Percentiles rank a stretch among this genome's conserved stretches.
Conservation (phyloP, 2,329 filamentous ascomycete species). For the Plectosphaerella plurivora region DNA sequence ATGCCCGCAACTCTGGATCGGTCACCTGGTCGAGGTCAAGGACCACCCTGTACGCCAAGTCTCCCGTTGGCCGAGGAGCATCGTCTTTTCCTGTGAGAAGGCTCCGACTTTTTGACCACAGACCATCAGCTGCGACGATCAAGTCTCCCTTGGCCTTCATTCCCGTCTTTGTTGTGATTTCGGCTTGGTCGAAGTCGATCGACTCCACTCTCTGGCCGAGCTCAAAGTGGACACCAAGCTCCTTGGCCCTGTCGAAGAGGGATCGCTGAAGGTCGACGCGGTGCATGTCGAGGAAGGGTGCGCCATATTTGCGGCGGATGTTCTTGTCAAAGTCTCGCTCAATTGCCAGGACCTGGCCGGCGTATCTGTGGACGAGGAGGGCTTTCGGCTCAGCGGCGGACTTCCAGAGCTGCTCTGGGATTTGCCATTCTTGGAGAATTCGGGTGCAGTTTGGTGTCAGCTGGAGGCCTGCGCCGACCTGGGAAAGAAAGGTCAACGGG, state of each 20-base stretch:
- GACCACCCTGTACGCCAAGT: slow-evolving; percentile 61
- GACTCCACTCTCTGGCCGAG: slow-evolving; percentile 41
- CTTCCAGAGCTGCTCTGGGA: slow-evolving; percentile 37
- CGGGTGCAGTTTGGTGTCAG: slow-evolving; percentile 45
- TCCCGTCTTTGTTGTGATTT: slow-evolving; percentile 33
- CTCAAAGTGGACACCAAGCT: slow-evolving; percentile 47
- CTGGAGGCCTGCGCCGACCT: slow-evolving; percentile 51
- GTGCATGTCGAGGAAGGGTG: slow-evolving; percentile 57
- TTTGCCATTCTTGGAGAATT: slow-evolving; percentile 44
- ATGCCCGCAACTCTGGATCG: slow-evolving; percentile 44
- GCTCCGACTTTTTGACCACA: slow-evolving; percentile 56
- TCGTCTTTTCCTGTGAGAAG: slow-evolving; percentile 40
- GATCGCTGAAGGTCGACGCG: slow-evolving; percentile 56
- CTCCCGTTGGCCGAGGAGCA: slow-evolving; percentile 53
- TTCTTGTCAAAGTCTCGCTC: slow-evolving; percentile 48
- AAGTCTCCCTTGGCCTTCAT: slow-evolving; percentile 42
- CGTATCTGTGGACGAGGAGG: slow-evolving; percentile 49
- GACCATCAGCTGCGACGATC: slow-evolving; percentile 59
- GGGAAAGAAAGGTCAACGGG: slow-evolving; percentile 2
- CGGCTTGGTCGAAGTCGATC: slow-evolving; percentile 42
- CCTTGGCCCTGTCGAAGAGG: slow-evolving; percentile 43
- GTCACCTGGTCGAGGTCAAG: slow-evolving; percentile 45
- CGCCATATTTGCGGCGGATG: slow-evolving; percentile 48
- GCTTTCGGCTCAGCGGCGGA: slow-evolving; percentile 36
- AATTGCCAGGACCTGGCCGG: slow-evolving; percentile 41